Evolutionary conservation across 768 basidiomycete species (phyloP).

Genomic region (Boletus tylopilopsis): DNA sequence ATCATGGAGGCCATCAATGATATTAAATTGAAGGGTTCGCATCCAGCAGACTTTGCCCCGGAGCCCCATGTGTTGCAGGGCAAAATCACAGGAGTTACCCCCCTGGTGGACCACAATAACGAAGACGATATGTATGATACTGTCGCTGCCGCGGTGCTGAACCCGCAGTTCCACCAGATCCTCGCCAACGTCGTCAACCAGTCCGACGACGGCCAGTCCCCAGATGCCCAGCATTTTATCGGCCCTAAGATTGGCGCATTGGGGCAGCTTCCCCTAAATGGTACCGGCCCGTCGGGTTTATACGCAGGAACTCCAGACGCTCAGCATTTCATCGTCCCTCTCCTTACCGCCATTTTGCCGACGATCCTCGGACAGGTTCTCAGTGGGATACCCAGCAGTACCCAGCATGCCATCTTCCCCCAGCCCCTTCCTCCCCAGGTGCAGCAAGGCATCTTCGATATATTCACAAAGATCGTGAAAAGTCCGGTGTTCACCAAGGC

Average conservation of each 20-base stretch:
- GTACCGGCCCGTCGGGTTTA: neutral
- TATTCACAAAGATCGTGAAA: neutral
- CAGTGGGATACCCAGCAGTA: too few species aligned
- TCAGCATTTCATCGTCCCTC: neutral
- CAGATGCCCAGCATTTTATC: neutral
- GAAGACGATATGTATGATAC: neutral
- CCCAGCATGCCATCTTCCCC: too few species aligned
- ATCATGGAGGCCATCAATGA: neutral
- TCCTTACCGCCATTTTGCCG: too few species aligned
- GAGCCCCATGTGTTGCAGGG: neutral
- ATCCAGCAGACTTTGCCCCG: neutral
- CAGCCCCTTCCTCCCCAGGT: neutral
- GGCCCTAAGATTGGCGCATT: too few species aligned
- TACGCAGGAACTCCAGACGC: too few species aligned
- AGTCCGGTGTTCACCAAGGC: neutral
- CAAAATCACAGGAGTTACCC: neutral
- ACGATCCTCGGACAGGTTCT: neutral
- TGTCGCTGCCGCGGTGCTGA: neutral
- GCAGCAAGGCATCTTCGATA: neutral
- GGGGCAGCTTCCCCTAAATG: too few species aligned
- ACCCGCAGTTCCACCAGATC: neutral
- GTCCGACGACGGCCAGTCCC: neutral
- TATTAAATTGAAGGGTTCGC: neutral
- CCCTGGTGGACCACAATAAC: neutral
- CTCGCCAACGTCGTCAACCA: neutral